Percentiles rank a stretch among this genome's conserved stretches.
Evolutionary conservation across 2,329 filamentous ascomycete genomes (phyloP).

Genomic region (Xylariaceae sp.): DNA sequence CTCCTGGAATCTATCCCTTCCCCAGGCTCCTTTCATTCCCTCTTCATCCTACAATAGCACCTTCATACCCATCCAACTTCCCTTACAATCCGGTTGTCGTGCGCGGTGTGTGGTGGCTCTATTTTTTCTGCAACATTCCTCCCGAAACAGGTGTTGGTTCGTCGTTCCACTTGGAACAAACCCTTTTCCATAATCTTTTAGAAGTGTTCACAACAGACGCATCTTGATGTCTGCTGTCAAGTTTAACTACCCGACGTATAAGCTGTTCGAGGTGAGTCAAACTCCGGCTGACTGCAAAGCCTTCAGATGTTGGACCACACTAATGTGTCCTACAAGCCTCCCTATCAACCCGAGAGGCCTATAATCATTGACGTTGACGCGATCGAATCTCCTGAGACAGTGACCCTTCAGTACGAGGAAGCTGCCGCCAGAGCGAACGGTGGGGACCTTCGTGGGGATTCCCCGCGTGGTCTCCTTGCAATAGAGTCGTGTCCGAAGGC

Average conservation of each 20-base stretch:
- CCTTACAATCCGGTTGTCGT: conserved; percentile 1
- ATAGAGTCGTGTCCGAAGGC: conserved; percentile 82
- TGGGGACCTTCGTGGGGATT: conserved; percentile 55
- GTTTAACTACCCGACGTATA: conserved; percentile 55
- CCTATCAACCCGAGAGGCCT: conserved; percentile 52
- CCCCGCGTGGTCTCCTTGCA: conserved; percentile 59
- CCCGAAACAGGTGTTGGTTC: conserved; percentile 37
- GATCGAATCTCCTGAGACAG: conserved; percentile 56
- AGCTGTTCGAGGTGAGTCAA: conserved; percentile 58
- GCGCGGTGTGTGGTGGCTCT: conserved; percentile 2
- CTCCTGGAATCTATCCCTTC: conserved; percentile 5
- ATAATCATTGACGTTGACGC: conserved; percentile 56
- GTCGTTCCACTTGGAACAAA: conserved; percentile 30
- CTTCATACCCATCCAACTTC: conserved; percentile 12
- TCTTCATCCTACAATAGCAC: conserved; percentile 10
- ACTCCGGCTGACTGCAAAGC: background rate
- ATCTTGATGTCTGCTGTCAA: conserved; percentile 59
- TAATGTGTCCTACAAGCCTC: conserved; percentile 41
- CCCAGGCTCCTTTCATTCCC: conserved; percentile 7
- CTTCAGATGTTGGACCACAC: conserved; percentile 9
- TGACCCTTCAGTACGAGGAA: conserved; percentile 57
- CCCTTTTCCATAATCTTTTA: conserved; percentile 30
- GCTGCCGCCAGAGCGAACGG: conserved; percentile 50
- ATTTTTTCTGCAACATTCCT: conserved; percentile 30
- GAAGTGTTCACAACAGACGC: conserved; percentile 26